Conservation (phyloP, 2,329 filamentous ascomycete genomes). For the Cladophialophora psammophila region DNA sequence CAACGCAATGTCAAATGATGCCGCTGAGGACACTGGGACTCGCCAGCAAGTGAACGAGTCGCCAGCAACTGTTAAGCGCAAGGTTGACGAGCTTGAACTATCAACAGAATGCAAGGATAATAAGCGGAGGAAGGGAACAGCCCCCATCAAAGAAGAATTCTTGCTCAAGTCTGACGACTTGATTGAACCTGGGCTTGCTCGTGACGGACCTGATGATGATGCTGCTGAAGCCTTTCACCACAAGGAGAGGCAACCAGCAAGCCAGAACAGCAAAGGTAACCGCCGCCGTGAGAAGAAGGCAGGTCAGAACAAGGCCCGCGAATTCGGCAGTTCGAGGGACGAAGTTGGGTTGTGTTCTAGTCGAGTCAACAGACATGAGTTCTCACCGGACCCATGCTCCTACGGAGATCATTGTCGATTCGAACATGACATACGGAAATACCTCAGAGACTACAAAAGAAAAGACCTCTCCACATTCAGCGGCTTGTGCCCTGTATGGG, state of each 20-base stretch:
- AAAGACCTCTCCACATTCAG: slow-evolving; percentile 78
- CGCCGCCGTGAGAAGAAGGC: slow-evolving; percentile 68
- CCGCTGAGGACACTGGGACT: not conserved
- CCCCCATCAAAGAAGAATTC: slow-evolving; percentile 77
- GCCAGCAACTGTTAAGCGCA: slow-evolving; percentile 63
- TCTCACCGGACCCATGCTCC: slow-evolving; percentile 76
- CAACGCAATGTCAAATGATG: slow-evolving; percentile 14
- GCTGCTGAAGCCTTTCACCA: slow-evolving; percentile 65
- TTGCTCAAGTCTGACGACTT: slow-evolving; percentile 45
- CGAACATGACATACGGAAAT: slow-evolving; percentile 84
- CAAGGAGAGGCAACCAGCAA: slow-evolving; percentile 50
- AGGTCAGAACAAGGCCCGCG: slow-evolving; percentile 83
- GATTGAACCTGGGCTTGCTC: slow-evolving; percentile 42
- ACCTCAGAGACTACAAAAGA: slow-evolving; percentile 81
- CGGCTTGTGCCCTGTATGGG: slow-evolving; percentile 82
- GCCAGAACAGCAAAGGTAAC: slow-evolving; percentile 51
- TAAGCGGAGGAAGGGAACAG: slow-evolving; percentile 63
- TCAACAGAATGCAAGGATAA: slow-evolving; percentile 43
- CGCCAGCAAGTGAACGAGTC: not conserved
- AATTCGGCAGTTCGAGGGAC: slow-evolving; percentile 82
- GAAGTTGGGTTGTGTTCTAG: slow-evolving; percentile 79
- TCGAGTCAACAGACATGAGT: slow-evolving; percentile 74
- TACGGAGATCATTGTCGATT: slow-evolving; percentile 83
- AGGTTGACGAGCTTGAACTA: slow-evolving; percentile 53
- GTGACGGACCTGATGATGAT: slow-evolving; percentile 59